Base-by-base conservation (phyloP, 169 alveolate genomes). In the Cryptosporidium bovis region DNA sequence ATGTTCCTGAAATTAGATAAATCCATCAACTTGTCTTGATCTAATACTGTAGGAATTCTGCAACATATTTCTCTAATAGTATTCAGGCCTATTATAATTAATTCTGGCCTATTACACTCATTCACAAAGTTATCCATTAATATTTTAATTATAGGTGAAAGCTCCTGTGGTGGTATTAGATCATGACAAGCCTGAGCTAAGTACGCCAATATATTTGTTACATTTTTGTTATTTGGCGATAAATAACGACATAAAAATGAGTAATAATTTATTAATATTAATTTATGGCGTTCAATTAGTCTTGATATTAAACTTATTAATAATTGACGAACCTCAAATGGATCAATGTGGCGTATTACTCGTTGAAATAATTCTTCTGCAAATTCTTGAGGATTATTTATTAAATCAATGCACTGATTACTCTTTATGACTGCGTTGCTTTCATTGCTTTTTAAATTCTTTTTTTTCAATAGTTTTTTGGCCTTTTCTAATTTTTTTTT, bases 141-240 rank as follows among this genome's bases (percentile, higher is more conserved):
- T 62, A 92, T 92, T 51, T 92, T 93, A n/a, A 95, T 90, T 34
- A 95, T 51, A 16, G 98, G 96, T 24, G 91, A 92, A 12, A 96
- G 71, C 53, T 94, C 95, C 10, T 91, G 93, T 20, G 96, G 94
- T 1, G 98, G 97, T 13, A 96, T 91, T 31, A 89, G 91, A 12
- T 92, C 95, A 87, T 96, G 98, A 48, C 94, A 85, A 0, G 98
- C 94, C 68, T 95, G 97, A 55, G 96, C 96, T 48, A 94, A 82
- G 53, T 95, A 91, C 10, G 97, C 96, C 65, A 96, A 82, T 3
- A 96, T 90, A 31, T 92, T 93, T 44, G 96, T 94, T 44, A 95
- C 93, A 82, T 93, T 92, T 64, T 91, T 93, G 71, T 95, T 95
- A 82, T 95, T 95, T 65, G 93, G 97, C 44, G 95, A 69, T 29